Conservation (phyloP, 257 asterid genomes). For the Craterostigma plantagineum region DNA sequence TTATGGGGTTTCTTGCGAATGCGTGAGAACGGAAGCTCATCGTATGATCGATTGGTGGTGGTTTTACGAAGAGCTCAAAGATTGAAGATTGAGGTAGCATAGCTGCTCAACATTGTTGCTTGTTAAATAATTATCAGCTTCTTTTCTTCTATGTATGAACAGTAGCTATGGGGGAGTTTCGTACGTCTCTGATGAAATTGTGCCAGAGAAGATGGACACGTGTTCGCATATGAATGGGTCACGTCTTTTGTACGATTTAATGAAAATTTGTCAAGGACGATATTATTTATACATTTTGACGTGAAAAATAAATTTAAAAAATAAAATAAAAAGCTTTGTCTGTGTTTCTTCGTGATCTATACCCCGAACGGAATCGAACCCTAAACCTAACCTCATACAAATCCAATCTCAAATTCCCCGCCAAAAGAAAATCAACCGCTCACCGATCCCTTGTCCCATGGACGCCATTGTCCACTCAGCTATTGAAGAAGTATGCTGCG, state of each 20-base stretch:
- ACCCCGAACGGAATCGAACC: constrained; percentile 35
- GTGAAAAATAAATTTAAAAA: too few relatives aligned
- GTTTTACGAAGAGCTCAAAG: constrained; percentile 14
- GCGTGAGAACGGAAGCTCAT: constrained; percentile 35
- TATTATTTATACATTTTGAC: too few relatives aligned
- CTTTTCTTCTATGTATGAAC: not conserved
- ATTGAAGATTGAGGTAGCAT: constrained; percentile 10
- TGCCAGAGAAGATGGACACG: too few relatives aligned
- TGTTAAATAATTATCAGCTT: not conserved
- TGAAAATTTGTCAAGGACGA: too few relatives aligned
- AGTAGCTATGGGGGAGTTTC: not conserved
- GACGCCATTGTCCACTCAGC: constrained; percentile 55
- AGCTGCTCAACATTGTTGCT: not conserved
- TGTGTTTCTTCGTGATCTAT: too few relatives aligned
- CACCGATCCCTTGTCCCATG: constrained; percentile 22
- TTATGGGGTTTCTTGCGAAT: constrained; percentile 64
- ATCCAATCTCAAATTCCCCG: constrained; percentile 13
- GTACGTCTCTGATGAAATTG: too few relatives aligned
- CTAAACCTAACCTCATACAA: constrained; percentile 14
- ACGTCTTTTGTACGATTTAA: too few relatives aligned
- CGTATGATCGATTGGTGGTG: constrained; percentile 9
- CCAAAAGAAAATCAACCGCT: constrained; percentile 14
- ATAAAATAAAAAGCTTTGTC: too few relatives aligned
- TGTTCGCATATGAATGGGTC: too few relatives aligned
- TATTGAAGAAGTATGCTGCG: constrained; percentile 63